These are phyloP conservation scores for Yamadazyma insecticola DNA, from an alignment of 805 yeast genomes.

Conservation along the genomic window DNA sequence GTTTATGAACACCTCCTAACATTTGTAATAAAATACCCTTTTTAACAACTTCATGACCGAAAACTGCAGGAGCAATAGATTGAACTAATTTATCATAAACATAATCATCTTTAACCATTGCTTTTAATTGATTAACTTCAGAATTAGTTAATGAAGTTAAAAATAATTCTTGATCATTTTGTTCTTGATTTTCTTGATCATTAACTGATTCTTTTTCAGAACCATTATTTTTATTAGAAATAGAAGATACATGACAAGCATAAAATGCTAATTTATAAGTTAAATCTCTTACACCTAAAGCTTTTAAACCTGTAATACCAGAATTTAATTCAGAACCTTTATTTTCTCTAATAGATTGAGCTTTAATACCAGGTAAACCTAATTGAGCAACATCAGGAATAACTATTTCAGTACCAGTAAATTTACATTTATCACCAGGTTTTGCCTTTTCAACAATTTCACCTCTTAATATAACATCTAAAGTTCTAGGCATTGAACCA, in stretches of 20 bases:
- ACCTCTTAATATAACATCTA: constrained; percentile 89
- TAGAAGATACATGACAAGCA: constrained; percentile 84
- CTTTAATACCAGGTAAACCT: constrained; percentile 92
- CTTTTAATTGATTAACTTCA: constrained; percentile 79
- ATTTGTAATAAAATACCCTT: constrained; percentile 87
- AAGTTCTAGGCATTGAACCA: constrained; percentile 97
- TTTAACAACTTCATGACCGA: constrained; percentile 91
- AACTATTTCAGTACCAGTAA: constrained; percentile 92
- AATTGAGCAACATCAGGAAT: constrained; percentile 92
- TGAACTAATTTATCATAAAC: constrained; percentile 79
- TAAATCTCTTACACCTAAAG: constrained; percentile 91
- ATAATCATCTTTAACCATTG: constrained; percentile 86
- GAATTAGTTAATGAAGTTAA: constrained; percentile 72
- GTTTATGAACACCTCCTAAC: constrained; percentile 93
- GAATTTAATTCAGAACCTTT: constrained; percentile 67
- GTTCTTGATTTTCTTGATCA: constrained; percentile 30
- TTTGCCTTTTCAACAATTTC: constrained; percentile 94
- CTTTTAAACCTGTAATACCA: constrained; percentile 83
- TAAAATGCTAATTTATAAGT: constrained; percentile 88
- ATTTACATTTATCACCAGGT: constrained; percentile 93
- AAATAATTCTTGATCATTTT: constrained; percentile 70
- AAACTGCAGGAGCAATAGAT: constrained; percentile 93
- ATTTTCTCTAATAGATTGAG: constrained; percentile 69
- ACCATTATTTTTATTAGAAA: constrained; percentile 29
- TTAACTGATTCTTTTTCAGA: constrained; percentile 17